Percentiles rank a stretch among this genome's conserved stretches.
Evolutionary conservation across 768 basidiomycete genomes (phyloP).

Genomic region (Gymnopilus dilepis): DNA sequence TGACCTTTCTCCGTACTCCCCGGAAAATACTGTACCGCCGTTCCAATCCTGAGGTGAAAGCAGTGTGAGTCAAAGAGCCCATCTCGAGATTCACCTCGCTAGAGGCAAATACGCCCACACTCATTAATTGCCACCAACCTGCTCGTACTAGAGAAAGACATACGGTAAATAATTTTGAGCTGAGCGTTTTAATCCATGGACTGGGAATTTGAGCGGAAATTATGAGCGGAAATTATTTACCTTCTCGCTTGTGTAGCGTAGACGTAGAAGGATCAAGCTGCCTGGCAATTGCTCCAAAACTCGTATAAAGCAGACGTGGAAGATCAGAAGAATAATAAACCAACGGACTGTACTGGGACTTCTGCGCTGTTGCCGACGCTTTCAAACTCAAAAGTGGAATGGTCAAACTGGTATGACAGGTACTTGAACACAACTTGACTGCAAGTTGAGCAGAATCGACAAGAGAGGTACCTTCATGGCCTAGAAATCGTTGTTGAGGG

Average conservation of each 20-base stretch:
- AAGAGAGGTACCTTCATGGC: background rate
- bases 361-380: no score
- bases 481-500: background rate
- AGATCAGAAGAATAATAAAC: no score
- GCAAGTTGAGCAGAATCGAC: background rate
- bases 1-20: conserved; percentile 9
- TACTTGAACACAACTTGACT: no score
- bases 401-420: no score
- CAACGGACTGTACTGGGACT: no score
- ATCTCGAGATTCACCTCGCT: background rate
- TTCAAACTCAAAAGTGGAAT: no score
- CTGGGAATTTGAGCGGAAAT: conserved; percentile 5
- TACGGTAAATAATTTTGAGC: no score
- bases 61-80: background rate
- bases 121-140: background rate
- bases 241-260: background rate
- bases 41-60: background rate
- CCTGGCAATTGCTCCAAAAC: no score
- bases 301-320: no score
- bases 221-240: conserved; percentile 2
- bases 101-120: background rate
- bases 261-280: background rate
- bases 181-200: background rate
- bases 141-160: no score
- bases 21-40: conserved; percentile 3